These are phyloP conservation scores for Parmelia sp. DNA, from an alignment of 495 filamentous ascomycete species.

Conservation along the genomic window DNA sequence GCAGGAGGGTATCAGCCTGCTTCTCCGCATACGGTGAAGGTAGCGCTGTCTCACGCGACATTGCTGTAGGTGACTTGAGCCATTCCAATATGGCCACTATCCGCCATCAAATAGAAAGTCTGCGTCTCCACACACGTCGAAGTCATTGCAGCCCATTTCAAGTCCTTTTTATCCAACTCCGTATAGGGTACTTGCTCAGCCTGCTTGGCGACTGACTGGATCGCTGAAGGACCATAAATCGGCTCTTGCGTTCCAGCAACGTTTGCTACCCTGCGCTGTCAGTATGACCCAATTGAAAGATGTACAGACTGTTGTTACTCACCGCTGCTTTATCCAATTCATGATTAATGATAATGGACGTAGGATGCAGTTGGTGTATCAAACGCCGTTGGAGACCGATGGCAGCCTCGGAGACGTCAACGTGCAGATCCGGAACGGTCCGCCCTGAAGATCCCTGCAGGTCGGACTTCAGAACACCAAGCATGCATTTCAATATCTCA, in stretches of 20 bases:
- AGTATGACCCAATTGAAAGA: not conserved
- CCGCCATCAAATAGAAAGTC: constrained; percentile 83
- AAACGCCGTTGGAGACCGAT: not conserved
- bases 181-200: constrained; percentile 73
- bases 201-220: constrained; percentile 77
- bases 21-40: not conserved
- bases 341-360: constrained; percentile 29
- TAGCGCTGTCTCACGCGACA: constrained; percentile 64
- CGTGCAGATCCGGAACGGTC: constrained; percentile 2
- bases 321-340: constrained; percentile 73
- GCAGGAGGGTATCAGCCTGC: constrained; percentile 10
- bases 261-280: constrained; percentile 63
- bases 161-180: constrained; percentile 64
- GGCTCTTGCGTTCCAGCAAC: constrained; percentile 94
- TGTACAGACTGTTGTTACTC: constrained; percentile 29
- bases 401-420: not conserved
- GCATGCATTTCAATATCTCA: not conserved
- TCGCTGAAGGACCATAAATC: constrained; percentile 85
- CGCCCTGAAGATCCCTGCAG: not conserved
- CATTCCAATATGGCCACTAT: constrained; percentile 68
- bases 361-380: not conserved
- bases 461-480: not conserved
- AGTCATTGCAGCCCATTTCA: constrained; percentile 75
- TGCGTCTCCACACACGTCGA: constrained; percentile 94
- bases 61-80: constrained; percentile 96